Conservation (phyloP, 768 basidiomycete species). For the Saitozyma sp. region DNA sequence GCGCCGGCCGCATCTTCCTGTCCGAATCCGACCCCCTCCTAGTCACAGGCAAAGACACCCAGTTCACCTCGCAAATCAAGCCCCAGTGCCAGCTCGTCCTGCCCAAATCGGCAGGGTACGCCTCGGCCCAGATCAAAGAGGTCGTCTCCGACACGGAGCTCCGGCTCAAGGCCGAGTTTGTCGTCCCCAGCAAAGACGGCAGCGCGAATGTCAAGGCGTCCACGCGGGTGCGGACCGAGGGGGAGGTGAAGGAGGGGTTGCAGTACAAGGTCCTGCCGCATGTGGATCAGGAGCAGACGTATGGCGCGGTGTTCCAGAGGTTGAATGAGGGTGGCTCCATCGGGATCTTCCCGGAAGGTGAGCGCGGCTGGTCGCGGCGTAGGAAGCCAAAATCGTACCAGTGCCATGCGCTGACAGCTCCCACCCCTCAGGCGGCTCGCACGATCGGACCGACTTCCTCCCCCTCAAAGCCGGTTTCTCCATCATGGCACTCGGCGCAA, state of each 20-base stretch:
- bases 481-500: slow-evolving; percentile 96
- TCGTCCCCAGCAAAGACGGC: slow-evolving; percentile 46
- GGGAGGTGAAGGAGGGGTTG: slow-evolving; percentile 60
- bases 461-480: slow-evolving; percentile 97
- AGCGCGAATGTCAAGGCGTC: slow-evolving; percentile 50
- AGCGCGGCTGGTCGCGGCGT: slow-evolving; percentile 6
- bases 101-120: slow-evolving; percentile 73
- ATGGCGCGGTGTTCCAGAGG: slow-evolving; percentile 83
- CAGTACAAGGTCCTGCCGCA: slow-evolving; percentile 80
- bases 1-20: slow-evolving; percentile 69
- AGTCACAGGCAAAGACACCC: slow-evolving; percentile 78
- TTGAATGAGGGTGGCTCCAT: slow-evolving; percentile 84
- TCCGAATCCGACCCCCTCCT: slow-evolving; percentile 75
- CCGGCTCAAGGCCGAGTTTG: slow-evolving; percentile 43
- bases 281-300: slow-evolving; percentile 93
- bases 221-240: slow-evolving; percentile 33
- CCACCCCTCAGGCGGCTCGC: slow-evolving; percentile 79
- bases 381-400: too few species aligned
- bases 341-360: slow-evolving; percentile 98
- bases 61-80: slow-evolving; percentile 71
- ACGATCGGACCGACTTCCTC: slow-evolving; percentile 92
- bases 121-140: slow-evolving; percentile 78
- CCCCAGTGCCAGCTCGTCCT: slow-evolving; percentile 58
- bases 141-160: slow-evolving; percentile 85
- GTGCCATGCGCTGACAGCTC: neutral